Percentiles rank a stretch among this genome's conserved stretches.
Evolutionary conservation across 1,284 basidiomycete species (phyloP).

Genomic region (Chalciporus sp.): DNA sequence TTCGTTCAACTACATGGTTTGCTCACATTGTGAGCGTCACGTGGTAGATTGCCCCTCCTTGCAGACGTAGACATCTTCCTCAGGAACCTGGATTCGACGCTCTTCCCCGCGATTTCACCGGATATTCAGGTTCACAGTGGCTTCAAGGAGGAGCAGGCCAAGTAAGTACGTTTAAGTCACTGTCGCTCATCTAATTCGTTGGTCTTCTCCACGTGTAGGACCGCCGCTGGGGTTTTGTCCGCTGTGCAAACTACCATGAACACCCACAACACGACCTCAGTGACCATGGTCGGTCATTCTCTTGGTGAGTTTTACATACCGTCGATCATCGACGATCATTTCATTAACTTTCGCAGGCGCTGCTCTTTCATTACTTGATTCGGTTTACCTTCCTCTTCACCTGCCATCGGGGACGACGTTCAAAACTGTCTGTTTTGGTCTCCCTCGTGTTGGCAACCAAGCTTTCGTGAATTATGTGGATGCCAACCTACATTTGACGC

Average conservation of each 20-base stretch:
- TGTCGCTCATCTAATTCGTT: neutral
- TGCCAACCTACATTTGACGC: constrained; percentile 43
- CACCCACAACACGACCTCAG: constrained; percentile 40
- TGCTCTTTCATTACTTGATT: constrained; percentile 56
- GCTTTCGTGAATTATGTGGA: constrained; percentile 65
- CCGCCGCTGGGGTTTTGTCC: constrained; percentile 50
- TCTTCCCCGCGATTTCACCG: constrained; percentile 62
- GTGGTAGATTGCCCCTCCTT: constrained; percentile 26
- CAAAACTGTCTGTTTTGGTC: constrained; percentile 48
- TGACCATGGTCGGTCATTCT: constrained; percentile 60
- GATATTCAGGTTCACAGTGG: constrained; percentile 57
- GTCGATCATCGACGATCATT: neutral
- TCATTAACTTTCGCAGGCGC: constrained; percentile 34
- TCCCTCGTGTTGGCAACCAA: constrained; percentile 70
- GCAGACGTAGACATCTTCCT: constrained; percentile 55
- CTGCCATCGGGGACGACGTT: constrained; percentile 39
- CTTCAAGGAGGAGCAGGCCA: constrained; percentile 55
- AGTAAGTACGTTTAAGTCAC: constrained; percentile 31
- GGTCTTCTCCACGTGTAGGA: constrained; percentile 34
- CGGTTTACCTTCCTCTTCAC: constrained; percentile 42
- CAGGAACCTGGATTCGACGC: constrained; percentile 39
- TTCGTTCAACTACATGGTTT: neutral
- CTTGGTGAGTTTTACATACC: constrained; percentile 42
- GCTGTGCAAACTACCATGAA: constrained; percentile 49
- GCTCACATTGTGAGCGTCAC: too few species aligned